These are phyloP conservation scores for Debaryomyces fabryi DNA, from an alignment of 1,139 yeast species.

Conservation along the genomic window DNA sequence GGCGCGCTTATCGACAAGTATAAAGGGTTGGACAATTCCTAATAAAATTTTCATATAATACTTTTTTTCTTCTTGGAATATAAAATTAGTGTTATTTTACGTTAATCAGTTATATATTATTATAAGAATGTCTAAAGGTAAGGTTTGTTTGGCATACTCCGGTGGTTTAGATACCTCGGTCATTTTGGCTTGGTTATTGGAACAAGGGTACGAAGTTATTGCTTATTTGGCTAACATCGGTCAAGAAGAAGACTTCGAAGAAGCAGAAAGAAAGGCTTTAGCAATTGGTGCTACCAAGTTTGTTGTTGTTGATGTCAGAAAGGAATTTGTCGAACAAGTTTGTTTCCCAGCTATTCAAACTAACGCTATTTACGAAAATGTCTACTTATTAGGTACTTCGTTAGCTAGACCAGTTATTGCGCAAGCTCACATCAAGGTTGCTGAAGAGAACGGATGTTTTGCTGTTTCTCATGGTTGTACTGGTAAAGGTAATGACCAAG, in stretches of 20 bases:
- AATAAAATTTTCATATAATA: constrained; percentile 21
- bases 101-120: constrained; percentile 10
- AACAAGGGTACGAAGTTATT: constrained; percentile 96
- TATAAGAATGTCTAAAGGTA: constrained; percentile 82
- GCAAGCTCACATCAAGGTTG: constrained; percentile 95
- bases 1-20: constrained; percentile 42
- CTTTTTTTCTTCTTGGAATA: constrained; percentile 9
- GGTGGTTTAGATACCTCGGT: constrained; percentile 99
- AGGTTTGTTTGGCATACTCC: constrained; percentile 98
- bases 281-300: constrained; percentile 97
- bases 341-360: constrained; percentile 96
- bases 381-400: constrained; percentile 93
- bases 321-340: constrained; percentile 90
- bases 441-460: constrained; percentile 96
- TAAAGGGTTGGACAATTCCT: constrained; percentile 22
- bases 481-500: constrained; percentile 99
- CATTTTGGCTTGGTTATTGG: constrained; percentile 96
- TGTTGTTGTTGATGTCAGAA: constrained; percentile 91
- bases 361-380: constrained; percentile 96
- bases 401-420: constrained; percentile 99
- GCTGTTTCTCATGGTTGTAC: constrained; percentile 99
- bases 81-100: constrained; percentile 2
- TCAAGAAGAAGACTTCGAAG: constrained; percentile 98
- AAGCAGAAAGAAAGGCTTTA: constrained; percentile 93
- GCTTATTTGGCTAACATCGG: constrained; percentile 98